phyloP scores from a whole-genome alignment of 768 basidiomycete species.

The Grammothele lineata region DNA sequence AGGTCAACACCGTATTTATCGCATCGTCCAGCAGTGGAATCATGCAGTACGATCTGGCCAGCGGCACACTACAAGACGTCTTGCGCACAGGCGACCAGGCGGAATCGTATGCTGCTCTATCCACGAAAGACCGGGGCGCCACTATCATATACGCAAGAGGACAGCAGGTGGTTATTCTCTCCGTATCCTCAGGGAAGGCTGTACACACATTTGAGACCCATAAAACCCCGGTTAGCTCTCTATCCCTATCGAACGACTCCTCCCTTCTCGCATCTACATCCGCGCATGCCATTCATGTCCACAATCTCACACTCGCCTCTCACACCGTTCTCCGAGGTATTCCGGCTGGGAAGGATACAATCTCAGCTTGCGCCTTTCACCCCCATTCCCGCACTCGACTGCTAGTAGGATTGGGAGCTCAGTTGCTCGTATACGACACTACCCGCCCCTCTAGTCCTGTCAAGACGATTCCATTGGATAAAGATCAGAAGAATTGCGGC shows the following conservation, averaged over 20 bases:
- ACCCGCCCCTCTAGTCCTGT: conserved; percentile 51
- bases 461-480: conserved; percentile 44
- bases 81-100: conserved; percentile 25
- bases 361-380: conserved; percentile 56
- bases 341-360: conserved; percentile 21
- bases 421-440: conserved; percentile 60
- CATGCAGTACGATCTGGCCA: conserved; percentile 45
- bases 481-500: conserved; percentile 38
- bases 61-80: conserved; percentile 38
- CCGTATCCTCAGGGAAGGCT: conserved; percentile 40
- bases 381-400: conserved; percentile 57
- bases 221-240: conserved; percentile 42
- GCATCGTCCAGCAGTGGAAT: conserved; percentile 40
- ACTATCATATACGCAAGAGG: conserved; percentile 46
- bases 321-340: conserved; percentile 54
- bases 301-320: conserved; percentile 53
- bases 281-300: conserved; percentile 47
- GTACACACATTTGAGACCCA: conserved; percentile 49
- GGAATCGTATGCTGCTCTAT: conserved; percentile 29
- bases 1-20: conserved; percentile 53
- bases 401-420: conserved; percentile 47
- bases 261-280: conserved; percentile 57
- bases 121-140: conserved; percentile 30
- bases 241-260: conserved; percentile 58
- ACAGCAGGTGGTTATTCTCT: conserved; percentile 46